Conservation (phyloP, 148 eudicot genomes). For the Dianthus caryophyllus region DNA sequence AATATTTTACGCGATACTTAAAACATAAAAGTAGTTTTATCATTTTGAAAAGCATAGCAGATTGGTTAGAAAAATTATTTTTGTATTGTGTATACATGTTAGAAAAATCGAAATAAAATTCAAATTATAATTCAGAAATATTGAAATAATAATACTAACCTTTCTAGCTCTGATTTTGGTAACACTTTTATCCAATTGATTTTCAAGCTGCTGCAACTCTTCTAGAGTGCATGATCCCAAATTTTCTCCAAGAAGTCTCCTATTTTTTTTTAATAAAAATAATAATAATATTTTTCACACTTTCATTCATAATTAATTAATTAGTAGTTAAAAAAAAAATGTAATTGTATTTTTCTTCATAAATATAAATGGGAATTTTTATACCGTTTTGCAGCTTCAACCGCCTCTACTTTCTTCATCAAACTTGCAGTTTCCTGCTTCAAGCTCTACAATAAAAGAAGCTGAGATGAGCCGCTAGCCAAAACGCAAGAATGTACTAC, state of each 20-base stretch:
- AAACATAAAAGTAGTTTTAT: too few species aligned
- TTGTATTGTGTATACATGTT: too few species aligned
- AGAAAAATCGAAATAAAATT: too few species aligned
- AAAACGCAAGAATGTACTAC: too few species aligned
- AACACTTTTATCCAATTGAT: slow-evolving; percentile 68
- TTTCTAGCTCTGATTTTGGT: slow-evolving; percentile 63
- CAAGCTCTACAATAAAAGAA: slow-evolving; percentile 45
- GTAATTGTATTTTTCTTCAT: background rate
- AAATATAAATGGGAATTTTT: background rate
- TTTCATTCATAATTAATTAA: background rate
- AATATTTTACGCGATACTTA: too few species aligned
- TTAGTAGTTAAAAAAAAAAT: background rate
- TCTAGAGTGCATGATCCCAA: slow-evolving; percentile 56
- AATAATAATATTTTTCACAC: too few species aligned
- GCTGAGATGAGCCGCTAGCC: too few species aligned
- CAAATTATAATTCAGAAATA: too few species aligned
- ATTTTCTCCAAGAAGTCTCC: slow-evolving; percentile 83
- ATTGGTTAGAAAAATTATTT: too few species aligned
- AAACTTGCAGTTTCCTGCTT: slow-evolving; percentile 66
- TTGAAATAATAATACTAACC: slow-evolving; percentile 29
- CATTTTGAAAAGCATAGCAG: too few species aligned
- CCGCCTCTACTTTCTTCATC: slow-evolving; percentile 67
- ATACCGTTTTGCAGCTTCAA: slow-evolving; percentile 76
- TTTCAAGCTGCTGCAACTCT: slow-evolving; percentile 73
- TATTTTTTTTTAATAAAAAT: too few species aligned